Evolutionary conservation across 441 rosid genomes (phyloP).

Genomic region (Erodium moschatum): DNA sequence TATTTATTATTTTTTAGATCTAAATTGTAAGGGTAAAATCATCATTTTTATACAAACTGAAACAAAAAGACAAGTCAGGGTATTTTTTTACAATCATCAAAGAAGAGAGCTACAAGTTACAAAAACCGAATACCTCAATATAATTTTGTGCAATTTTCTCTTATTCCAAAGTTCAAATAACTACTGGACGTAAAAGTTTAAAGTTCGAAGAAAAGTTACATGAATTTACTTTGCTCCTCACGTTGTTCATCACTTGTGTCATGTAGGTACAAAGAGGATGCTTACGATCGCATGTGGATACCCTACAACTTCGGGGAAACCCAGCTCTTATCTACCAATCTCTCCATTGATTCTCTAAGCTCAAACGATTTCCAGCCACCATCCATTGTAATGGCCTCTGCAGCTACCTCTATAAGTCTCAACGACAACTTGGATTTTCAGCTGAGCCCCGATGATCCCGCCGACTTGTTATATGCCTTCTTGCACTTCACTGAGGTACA

Average conservation of each 20-base stretch:
- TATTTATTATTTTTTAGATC: too few relatives aligned
- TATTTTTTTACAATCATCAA: too few relatives aligned
- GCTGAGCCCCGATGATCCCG: slow-evolving; percentile 7
- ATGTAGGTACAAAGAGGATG: slow-evolving; percentile 12
- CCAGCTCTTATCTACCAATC: background rate
- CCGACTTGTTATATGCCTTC: background rate
- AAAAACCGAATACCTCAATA: too few relatives aligned
- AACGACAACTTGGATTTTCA: background rate
- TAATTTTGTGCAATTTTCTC: too few relatives aligned
- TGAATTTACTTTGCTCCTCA: too few relatives aligned
- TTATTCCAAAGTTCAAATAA: too few relatives aligned
- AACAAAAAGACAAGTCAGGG: too few relatives aligned
- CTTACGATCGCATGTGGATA: slow-evolving; percentile 16
- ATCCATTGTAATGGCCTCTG: background rate
- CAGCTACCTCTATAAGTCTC: background rate
- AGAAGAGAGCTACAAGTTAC: too few relatives aligned
- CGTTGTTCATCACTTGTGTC: too few relatives aligned
- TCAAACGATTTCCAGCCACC: background rate
- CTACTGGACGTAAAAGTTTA: too few relatives aligned
- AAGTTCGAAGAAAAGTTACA: background rate
- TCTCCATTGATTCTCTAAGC: background rate
- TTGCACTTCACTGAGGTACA: background rate
- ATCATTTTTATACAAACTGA: too few relatives aligned
- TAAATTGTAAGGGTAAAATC: background rate
- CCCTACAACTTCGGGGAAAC: background rate